phyloP scores from a whole-genome alignment of 129 eudicot genomes.

The Chrysanthemum makinoi region DNA sequence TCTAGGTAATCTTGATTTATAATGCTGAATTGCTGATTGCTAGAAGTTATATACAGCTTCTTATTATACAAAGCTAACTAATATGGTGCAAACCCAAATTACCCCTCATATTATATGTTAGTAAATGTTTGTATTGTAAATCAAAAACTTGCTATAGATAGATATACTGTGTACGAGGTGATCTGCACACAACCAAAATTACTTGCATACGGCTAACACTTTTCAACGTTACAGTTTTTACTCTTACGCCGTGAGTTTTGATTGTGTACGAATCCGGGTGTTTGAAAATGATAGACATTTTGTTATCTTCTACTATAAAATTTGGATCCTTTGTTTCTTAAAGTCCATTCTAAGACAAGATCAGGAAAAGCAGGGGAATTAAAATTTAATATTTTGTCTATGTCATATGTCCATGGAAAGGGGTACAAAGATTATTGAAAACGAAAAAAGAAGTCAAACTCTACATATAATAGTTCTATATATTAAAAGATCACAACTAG shows the following conservation, averaged over 20 bases:
- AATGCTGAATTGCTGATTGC: too few species aligned
- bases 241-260: background rate
- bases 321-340: constrained; percentile 16
- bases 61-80: too few species aligned
- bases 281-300: constrained; percentile 16
- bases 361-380: constrained; percentile 42
- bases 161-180: too few species aligned
- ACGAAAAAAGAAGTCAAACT: constrained; percentile 25
- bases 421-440: constrained; percentile 29
- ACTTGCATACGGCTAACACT: background rate
- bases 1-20: too few species aligned
- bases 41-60: too few species aligned
- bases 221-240: background rate
- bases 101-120: too few species aligned
- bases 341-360: constrained; percentile 35
- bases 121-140: too few species aligned
- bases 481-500: constrained; percentile 20
- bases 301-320: constrained; percentile 9
- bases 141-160: too few species aligned
- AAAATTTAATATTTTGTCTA: constrained; percentile 20
- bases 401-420: constrained; percentile 26
- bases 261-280: background rate
- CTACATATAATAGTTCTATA: constrained; percentile 7
- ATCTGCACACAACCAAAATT: background rate
- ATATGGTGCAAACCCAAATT: too few species aligned